These are phyloP conservation scores for Cryptosporidium canis DNA, from an alignment of 169 alveolate genomes.

Conservation along the genomic window DNA sequence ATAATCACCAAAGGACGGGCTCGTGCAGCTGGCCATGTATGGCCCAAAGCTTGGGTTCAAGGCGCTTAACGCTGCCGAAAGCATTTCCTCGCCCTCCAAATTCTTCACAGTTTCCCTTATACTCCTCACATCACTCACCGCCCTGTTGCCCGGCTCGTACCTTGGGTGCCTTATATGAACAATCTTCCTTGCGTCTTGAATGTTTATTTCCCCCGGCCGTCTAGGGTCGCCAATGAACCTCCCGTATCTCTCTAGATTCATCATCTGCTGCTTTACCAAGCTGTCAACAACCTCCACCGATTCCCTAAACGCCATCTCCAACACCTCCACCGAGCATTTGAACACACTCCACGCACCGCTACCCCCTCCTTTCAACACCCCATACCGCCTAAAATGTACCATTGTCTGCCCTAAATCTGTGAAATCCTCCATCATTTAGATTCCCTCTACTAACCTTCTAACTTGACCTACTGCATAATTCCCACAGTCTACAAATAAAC, in stretches of 20 bases:
- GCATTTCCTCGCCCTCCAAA: neutral
- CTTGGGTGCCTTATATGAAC: neutral
- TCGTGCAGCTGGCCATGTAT: too few species aligned
- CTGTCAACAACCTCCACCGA: conserved; percentile 15
- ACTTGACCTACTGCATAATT: neutral
- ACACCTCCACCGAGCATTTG: neutral
- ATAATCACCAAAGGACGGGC: too few species aligned
- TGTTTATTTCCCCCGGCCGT: neutral
- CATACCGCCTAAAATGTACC: neutral
- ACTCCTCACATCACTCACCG: neutral
- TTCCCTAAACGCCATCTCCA: conserved; percentile 1
- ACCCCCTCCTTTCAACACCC: neutral
- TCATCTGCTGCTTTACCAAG: neutral
- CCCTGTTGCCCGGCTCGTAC: neutral
- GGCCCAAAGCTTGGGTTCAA: too few species aligned
- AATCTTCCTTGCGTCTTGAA: neutral
- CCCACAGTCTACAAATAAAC: conserved; percentile 10
- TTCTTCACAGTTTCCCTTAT: neutral
- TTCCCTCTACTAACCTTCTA: neutral
- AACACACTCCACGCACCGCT: neutral
- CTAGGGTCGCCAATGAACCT: neutral
- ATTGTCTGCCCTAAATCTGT: neutral
- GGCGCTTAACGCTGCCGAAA: too few species aligned
- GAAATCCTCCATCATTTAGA: too few species aligned
- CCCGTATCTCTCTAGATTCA: neutral